Percentiles rank a stretch among this genome's conserved stretches.
Evolutionary conservation across 2,329 filamentous ascomycete species (phyloP).

Genomic region (Dactylonectria macrodidyma): DNA sequence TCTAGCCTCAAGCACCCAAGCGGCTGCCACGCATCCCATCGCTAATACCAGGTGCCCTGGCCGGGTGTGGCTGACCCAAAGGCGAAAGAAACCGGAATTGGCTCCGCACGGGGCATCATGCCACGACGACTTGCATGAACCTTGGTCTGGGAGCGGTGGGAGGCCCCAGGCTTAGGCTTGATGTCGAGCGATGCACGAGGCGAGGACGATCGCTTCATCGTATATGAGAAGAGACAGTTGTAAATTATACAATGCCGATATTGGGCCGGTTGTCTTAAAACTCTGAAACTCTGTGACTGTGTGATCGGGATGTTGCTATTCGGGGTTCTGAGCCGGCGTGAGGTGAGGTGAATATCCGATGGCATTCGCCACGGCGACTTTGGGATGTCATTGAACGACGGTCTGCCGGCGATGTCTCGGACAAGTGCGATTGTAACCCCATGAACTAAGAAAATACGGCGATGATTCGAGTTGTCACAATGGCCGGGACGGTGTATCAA

Average conservation of each 20-base stretch:
- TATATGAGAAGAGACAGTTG: not conserved
- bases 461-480: not conserved
- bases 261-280: not conserved
- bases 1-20: constrained; percentile 7
- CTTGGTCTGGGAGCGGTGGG: not conserved
- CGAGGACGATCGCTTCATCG: not conserved
- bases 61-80: not conserved
- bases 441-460: not conserved
- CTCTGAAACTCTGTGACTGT: not conserved
- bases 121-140: not conserved
- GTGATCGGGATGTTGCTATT: constrained; percentile 14
- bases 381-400: not conserved
- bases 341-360: constrained; percentile 2
- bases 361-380: constrained; percentile 4
- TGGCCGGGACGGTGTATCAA: not conserved
- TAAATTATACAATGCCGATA: too few species aligned
- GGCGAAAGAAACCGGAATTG: not conserved
- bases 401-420: not conserved
- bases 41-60: not conserved
- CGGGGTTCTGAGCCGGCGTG: constrained; percentile 7
- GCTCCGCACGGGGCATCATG: not conserved
- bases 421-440: not conserved
- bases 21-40: constrained; percentile 4
- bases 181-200: not conserved
- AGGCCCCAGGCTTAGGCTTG: not conserved